A percentile compares a stretch with the other conserved stretches of the same genome.
These are phyloP conservation scores for Ilex aquifolium DNA, from an alignment of 257 asterid species.

Conservation along the genomic window DNA sequence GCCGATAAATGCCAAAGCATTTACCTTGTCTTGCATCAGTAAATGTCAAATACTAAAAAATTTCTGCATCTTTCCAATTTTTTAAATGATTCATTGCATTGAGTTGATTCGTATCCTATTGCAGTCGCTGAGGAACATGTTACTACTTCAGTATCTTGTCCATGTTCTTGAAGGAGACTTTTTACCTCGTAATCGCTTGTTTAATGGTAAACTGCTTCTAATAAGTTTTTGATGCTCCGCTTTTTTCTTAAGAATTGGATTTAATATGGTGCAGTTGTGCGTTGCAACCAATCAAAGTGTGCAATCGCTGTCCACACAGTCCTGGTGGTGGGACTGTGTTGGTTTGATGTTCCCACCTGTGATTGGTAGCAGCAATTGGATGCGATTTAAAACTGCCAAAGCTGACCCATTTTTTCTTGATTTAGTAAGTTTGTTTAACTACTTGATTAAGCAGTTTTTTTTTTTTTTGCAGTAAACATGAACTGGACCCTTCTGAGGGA, in stretches of 20 bases:
- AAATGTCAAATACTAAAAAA: no score
- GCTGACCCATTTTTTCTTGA: no score
- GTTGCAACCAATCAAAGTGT: no score
- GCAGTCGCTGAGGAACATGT: slow-evolving; percentile 69
- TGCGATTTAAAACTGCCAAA: no score
- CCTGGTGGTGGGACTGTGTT: no score
- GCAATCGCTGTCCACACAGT: no score
- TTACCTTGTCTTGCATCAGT: no score
- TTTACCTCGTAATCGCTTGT: slow-evolving; percentile 50
- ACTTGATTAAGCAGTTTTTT: slow-evolving; percentile 2
- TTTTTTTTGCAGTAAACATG: slow-evolving; percentile 51
- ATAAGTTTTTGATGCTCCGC: background rate
- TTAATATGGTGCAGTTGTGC: no score
- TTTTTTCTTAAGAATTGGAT: no score
- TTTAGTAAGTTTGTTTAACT: background rate
- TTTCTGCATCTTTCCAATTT: background rate
- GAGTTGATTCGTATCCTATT: slow-evolving; percentile 6
- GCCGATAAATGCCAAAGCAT: no score
- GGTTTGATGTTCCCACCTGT: no score
- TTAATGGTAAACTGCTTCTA: slow-evolving; percentile 39
- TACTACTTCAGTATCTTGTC: slow-evolving; percentile 78
- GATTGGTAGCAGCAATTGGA: no score
- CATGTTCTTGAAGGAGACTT: slow-evolving; percentile 70
- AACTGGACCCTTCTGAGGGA: slow-evolving; percentile 72
- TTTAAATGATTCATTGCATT: background rate